Base-by-base conservation (phyloP, 495 filamentous ascomycete genomes). In the Lasiosphaeris hirsuta region DNA sequence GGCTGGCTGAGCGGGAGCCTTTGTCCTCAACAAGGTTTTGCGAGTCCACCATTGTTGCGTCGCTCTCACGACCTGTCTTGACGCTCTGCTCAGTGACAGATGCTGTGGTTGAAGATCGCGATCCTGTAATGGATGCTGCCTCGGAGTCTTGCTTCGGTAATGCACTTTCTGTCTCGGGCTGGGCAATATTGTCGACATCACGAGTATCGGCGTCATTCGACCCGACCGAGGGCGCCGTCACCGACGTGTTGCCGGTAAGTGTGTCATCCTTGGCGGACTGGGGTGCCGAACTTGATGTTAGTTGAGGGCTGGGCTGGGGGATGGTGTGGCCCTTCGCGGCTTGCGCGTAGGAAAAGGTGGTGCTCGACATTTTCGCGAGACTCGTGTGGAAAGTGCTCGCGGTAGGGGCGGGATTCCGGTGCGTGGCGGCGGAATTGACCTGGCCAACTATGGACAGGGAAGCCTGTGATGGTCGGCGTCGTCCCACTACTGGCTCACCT, bases 341-440 rank as follows among this genome's bases (percentile, higher is more conserved):
- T 78, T 96, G 91, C 56, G 93, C 93, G 74, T 98, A 98, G 41
- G 94, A 96, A 72, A 96, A 95, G 53, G 79, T 69, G 48, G 80
- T 60, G 58, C 73, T 45, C 37, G 72, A 66, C 70, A 72, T 72
- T 19, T 63, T 61, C 49, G n/a, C 50, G 18, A 10, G 40, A 10
- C 23, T 30, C 23, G 23, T 30, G 23, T 37, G 15, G 53, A 15
- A 10, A 34, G 13, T 39, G 9, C 34, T 18, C 14, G 13, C 38
- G 43, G 14, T 42, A 17, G 40, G 36, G 23, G 39, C 8, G 45
- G n/a, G 10, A 13, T 50, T 37, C 42, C 42, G 30, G 36, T 15
- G 19, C 35, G 37, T 56, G 39, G 49, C 36, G 18, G 51, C 34
- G 45, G 59, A 59, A 56, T 39, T 41, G 39, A 52, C 51, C 40